Evolutionary conservation across 73 alveolate species (phyloP), one percentile per base, ranked within the genome.

Genomic region (Vitrella brassicaformis): DNA sequence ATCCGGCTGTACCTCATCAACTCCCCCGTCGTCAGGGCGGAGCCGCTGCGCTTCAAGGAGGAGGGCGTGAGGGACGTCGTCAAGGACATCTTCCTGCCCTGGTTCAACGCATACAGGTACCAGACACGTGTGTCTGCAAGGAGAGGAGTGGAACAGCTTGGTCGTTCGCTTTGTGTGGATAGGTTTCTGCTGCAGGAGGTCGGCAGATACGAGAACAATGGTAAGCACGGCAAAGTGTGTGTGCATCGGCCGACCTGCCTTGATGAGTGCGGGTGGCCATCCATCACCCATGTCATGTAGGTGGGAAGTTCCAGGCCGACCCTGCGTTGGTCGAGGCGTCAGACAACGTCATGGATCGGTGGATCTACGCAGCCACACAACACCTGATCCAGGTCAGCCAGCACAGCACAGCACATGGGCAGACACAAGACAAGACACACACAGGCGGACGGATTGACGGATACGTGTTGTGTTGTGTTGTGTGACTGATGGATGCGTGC

Each of bases 21-120:
- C 86, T 81, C 95, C 73, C 98, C 98, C 30, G 86, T 96, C 39
- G 99, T 96, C 27, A 92, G 92, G 78, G 99, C 98, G 31, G 96
- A 96, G 78, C 82, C 89, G 68, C 86, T 96, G 70, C 88, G 75
- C 68, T 96, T 96, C 91, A 74, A 81, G 29, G 85, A 75, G 66
- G 91, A 79, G 67, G 99, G 99, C 70, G 94, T 96, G n/a, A 80
- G 85, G 30, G 92, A 84, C 74, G 89, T 89, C 56, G 88, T 94
- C 47, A 94, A 86, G 80, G 96, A 94, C 83, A 97, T 96, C 69
- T 96, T 96, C 88, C 84, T 96, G 80, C 99, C 99, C 47, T 92
- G 96, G 96, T 94, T 84, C 92, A 96, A 96, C 77, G 94, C 97
- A 67, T 96, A 96, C 89, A 81, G 97, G 73, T 39, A 14, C 56